These are phyloP conservation scores for Chaetomiaceae sp. DNA, from an alignment of 2,329 filamentous ascomycete species.

Conservation along the genomic window DNA sequence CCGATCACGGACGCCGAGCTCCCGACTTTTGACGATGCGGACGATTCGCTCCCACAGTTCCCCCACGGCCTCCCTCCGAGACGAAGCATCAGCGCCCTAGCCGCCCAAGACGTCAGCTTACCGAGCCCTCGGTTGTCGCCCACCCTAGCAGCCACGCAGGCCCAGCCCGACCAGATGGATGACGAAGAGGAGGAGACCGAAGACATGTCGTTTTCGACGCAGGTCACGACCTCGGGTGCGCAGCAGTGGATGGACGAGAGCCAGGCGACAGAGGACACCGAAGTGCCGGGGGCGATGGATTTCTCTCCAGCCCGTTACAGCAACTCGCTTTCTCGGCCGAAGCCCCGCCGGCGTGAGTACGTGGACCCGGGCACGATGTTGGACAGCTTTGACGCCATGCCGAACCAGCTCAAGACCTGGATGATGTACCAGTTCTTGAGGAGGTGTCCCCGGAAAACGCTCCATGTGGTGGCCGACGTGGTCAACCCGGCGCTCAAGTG, in stretches of 20 bases:
- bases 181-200: slow-evolving; percentile 42
- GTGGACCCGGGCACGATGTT: slow-evolving; percentile 83
- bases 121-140: slow-evolving; percentile 94
- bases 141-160: slow-evolving; percentile 68
- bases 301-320: slow-evolving; percentile 30
- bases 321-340: slow-evolving; percentile 13
- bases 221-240: slow-evolving; percentile 32
- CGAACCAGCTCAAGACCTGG: slow-evolving; percentile 86
- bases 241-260: slow-evolving; percentile 37
- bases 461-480: slow-evolving; percentile 83
- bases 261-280: slow-evolving; percentile 37
- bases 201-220: slow-evolving; percentile 31
- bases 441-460: slow-evolving; percentile 78
- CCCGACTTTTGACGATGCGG: slow-evolving; percentile 53
- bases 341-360: slow-evolving; percentile 40
- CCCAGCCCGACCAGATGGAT: slow-evolving; percentile 39
- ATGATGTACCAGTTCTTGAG: slow-evolving; percentile 95
- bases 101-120: slow-evolving; percentile 82
- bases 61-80: slow-evolving; percentile 44
- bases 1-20: slow-evolving; percentile 70
- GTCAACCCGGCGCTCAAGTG: slow-evolving; percentile 94
- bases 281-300: slow-evolving; percentile 26
- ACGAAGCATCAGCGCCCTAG: slow-evolving; percentile 61
- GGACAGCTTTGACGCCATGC: slow-evolving; percentile 86
- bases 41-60: slow-evolving; percentile 46